Base-by-base conservation (phyloP, 2,329 filamentous ascomycete species). In the Lomentospora prolificans region DNA sequence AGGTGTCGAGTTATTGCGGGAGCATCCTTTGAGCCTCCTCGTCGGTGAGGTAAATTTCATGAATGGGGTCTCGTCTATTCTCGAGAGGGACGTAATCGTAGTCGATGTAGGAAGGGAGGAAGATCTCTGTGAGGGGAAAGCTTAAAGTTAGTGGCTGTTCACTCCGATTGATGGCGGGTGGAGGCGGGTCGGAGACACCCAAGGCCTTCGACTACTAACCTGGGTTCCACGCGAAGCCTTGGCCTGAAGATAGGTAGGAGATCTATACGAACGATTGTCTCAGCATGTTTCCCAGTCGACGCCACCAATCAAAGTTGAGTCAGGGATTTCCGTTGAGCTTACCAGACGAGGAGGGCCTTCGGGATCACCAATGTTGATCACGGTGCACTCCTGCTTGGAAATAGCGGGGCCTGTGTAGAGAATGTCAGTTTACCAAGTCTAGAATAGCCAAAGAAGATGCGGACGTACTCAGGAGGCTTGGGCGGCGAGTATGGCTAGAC, bases 141-240 rank as follows among this genome's bases (percentile, higher is more conserved):
- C 30, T n/a, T 31, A 24, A 41, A 14, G 41, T 50, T 31, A 46
- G 53, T 33, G 12, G n/a, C 9, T 8, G 22, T 12, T 41, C 44
- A 12, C 22, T 17, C 3, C 14, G 41, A 10, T 17, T 56, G 58
- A 51, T 44, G 27, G 36, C 25, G 53, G 3, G 9, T 46, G 24
- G 4, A 54, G 19, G n/a, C 22, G 41, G 41, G 30, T 33, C 25
- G 39, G 33, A 10, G 7, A 27, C 17, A 10, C 10, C 24, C 44
- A 17, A 17, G 44, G 44, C 6, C 24, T 48, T 22, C 17, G 22
- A 48, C 36, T 41, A 62, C 70, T 54, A 72, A 86, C 84, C 84
- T 68, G 87, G 87, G 69, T 91, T 91, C 87, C 87, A 92, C 59
- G 85, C 82, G 65, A 90, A 92, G 57, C 87, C 87, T 70, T 92